phyloP scores from a whole-genome alignment of 306 rosid genomes.

The Quercus glauca region DNA sequence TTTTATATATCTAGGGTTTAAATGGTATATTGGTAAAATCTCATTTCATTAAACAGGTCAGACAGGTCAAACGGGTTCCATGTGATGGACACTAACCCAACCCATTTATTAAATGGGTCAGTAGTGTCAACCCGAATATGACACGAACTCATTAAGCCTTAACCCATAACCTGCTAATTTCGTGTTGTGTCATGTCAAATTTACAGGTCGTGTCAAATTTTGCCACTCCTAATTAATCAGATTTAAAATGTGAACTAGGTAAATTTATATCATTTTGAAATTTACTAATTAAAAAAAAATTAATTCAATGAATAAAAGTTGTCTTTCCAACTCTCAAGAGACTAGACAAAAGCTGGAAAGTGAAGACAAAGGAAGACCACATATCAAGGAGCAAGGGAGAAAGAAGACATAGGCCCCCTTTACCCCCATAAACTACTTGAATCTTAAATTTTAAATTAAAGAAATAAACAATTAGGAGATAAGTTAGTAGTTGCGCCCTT shows the following conservation, averaged over 20 bases:
- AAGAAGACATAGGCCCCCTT: background rate
- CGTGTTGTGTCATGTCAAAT: no score
- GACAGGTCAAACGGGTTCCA: no score
- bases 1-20: no score
- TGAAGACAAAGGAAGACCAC: background rate
- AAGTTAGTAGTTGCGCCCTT: background rate
- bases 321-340: background rate
- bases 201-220: no score
- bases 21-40: no score
- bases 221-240: background rate
- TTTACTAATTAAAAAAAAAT: background rate
- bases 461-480: background rate
- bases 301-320: background rate
- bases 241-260: background rate
- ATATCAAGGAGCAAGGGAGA: background rate
- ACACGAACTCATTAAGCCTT: no score
- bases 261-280: background rate
- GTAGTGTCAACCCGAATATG: no score
- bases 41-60: no score
- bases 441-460: background rate
- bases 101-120: no score
- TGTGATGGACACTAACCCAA: no score
- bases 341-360: background rate
- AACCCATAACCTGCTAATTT: no score
- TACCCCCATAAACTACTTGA: background rate